Percentiles rank a stretch among this genome's conserved stretches.
phyloP scores from a whole-genome alignment of 2,329 filamentous ascomycete species.

The Sporothrix sp. region DNA sequence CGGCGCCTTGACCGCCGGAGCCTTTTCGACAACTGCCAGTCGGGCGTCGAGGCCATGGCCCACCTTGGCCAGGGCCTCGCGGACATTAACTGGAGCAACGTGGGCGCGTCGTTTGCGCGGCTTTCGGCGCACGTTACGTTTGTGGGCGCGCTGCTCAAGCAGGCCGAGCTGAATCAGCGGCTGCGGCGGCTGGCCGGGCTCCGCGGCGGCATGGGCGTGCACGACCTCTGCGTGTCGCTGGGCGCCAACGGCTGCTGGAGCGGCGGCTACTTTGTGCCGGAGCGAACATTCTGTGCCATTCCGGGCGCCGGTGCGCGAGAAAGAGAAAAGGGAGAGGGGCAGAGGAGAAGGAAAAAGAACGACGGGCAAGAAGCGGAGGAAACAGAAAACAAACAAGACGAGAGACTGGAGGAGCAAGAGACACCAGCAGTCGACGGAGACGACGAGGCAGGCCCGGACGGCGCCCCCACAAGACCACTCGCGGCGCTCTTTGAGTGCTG shows the following conservation, averaged over 20 bases:
- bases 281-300: constrained; percentile 72
- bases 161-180: constrained; percentile 59
- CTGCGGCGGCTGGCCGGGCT: constrained; percentile 52
- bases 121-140: constrained; percentile 78
- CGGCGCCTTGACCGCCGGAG: constrained; percentile 39
- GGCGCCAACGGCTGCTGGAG: constrained; percentile 59
- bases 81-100: constrained; percentile 48
- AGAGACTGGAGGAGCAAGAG: not conserved
- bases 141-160: constrained; percentile 67
- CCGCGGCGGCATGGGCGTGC: constrained; percentile 56
- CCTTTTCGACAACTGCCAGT: constrained; percentile 38
- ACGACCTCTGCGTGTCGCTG: constrained; percentile 67
- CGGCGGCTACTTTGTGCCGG: constrained; percentile 49
- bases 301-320: constrained; percentile 6
- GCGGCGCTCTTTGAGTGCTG: constrained; percentile 37
- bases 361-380: not conserved
- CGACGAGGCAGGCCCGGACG: constrained; percentile 13
- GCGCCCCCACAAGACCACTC: constrained; percentile 36
- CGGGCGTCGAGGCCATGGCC: constrained; percentile 39
- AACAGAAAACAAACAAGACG: not conserved
- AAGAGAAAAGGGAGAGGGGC: not conserved
- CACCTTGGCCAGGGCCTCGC: constrained; percentile 45
- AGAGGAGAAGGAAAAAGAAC: not conserved
- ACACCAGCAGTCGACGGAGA: not conserved
- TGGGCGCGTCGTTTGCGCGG: constrained; percentile 64